phyloP scores from a whole-genome alignment of 2,329 filamentous ascomycete species.

The Aspergillus ibericus region DNA sequence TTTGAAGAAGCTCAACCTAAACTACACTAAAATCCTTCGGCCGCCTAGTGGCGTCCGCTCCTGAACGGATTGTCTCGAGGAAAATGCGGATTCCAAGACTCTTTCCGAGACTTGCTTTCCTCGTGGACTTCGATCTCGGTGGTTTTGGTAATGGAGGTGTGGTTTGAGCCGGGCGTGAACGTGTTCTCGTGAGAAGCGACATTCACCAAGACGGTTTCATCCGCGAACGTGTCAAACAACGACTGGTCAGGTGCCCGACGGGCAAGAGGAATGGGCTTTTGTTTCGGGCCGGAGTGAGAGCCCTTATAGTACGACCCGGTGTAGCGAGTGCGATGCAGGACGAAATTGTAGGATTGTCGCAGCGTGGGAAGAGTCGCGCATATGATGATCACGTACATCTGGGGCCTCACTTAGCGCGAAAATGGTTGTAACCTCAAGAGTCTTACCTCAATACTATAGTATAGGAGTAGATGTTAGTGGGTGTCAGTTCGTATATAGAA shows the following conservation, averaged over 20 bases:
- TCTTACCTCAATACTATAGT: too few species aligned
- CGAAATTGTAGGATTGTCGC: conserved; percentile 6
- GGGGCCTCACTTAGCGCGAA: too few species aligned
- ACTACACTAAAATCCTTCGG: not conserved
- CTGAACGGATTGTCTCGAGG: conserved; percentile 1
- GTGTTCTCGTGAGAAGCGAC: conserved; percentile 5
- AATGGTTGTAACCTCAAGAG: too few species aligned
- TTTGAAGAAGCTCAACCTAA: too few species aligned
- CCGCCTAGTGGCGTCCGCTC: not conserved
- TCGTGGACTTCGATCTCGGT: conserved; percentile 6
- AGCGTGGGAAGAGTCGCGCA: conserved; percentile 14
- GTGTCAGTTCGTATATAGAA: too few species aligned
- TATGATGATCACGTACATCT: conserved; percentile 17
- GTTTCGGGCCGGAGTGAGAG: not conserved
- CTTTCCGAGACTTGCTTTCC: not conserved
- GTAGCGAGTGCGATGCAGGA: conserved; percentile 4
- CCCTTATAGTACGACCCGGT: not conserved
- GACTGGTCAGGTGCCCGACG: conserved; percentile 6
- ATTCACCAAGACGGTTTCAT: not conserved
- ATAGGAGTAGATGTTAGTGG: too few species aligned
- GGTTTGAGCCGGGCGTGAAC: not conserved
- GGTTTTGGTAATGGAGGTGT: conserved; percentile 5
- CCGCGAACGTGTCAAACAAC: conserved; percentile 7
- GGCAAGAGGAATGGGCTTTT: not conserved
- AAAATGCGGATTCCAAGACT: not conserved